Evolutionary conservation across 305 asterid genomes (phyloP).

Genomic region (Lippia alba): DNA sequence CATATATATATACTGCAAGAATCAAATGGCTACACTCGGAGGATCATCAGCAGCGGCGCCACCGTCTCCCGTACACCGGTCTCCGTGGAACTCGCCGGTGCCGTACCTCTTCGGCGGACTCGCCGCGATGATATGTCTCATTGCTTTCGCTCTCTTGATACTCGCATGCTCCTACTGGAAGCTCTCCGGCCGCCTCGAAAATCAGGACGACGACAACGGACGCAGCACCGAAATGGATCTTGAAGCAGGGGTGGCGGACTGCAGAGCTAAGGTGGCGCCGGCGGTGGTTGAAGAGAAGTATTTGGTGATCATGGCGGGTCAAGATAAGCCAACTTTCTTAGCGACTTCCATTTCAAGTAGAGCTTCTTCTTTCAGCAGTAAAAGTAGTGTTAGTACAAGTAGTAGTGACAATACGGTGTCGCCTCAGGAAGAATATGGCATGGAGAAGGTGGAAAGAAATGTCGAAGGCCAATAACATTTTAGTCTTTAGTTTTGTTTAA

Average conservation of each 20-base stretch:
- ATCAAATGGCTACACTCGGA: constrained; percentile 21
- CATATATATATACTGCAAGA: background rate
- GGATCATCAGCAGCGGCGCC: constrained; percentile 20
- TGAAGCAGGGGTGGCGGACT: constrained; percentile 37
- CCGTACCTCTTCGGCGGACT: constrained; percentile 61
- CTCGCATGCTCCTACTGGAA: constrained; percentile 63
- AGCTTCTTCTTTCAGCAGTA: constrained; percentile 43
- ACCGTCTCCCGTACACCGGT: constrained; percentile 17
- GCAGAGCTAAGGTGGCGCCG: constrained; percentile 23
- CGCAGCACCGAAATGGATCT: constrained; percentile 28
- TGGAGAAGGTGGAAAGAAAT: constrained; percentile 3
- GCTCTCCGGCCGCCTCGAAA: constrained; percentile 30
- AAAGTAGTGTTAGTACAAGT: constrained; percentile 9
- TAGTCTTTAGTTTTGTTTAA: background rate
- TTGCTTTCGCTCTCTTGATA: constrained; percentile 53
- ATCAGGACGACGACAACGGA: constrained; percentile 5
- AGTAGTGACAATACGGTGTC: constrained; percentile 21
- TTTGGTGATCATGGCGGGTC: constrained; percentile 63
- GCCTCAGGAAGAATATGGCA: constrained; percentile 14
- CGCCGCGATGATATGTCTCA: constrained; percentile 61
- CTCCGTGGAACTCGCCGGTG: constrained; percentile 59
- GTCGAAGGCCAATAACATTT: constrained; percentile 5
- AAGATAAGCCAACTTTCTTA: constrained; percentile 53
- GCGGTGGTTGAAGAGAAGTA: constrained; percentile 47
- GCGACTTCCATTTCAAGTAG: constrained; percentile 47